Evolutionary conservation across 768 basidiomycete genomes (phyloP), one percentile per base, ranked within the genome.

Genomic region (Mycena leptocephala): DNA sequence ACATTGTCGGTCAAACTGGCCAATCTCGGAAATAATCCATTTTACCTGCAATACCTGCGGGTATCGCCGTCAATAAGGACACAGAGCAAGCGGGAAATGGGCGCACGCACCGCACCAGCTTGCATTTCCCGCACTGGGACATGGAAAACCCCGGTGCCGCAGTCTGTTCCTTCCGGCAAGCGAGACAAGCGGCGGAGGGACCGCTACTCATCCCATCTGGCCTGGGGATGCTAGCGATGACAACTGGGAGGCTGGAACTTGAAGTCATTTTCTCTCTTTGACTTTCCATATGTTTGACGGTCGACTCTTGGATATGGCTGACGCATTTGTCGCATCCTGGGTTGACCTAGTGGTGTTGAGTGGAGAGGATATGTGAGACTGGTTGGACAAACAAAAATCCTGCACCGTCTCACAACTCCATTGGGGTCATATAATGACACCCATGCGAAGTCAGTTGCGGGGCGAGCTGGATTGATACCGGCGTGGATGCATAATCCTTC

Each of bases 41-140:
- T 24, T 18, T 68, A 69, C 67, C 67, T 69, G 67, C 55, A 69
- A 48, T 69, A 69, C n/a, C 67, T 69, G 55, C 67, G 11, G 30
- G 32, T 33, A 30, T 56, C 43, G 46, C 64, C 39, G 24, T 30
- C 28, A 48, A 51, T 28, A 56, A 51, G 32, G 28, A 58, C 16
- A 3, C n/a, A 30, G 6, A 20, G 58, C 16, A 26, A 56, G 0
- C 26, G 39, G 2, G 26, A 53, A 55, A 48, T n/a, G 26, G 24
- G 39, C 37, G 7, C 7, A 58, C 67, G 28, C 11, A 69, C 67
- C 67, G 35, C 10, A 58, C 67, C 9, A 69, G 39, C 55, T 69
- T 69, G 67, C 67, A 69, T 58, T 58, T 56, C 39, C 22, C 67
- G 26, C 66, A 68, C 20, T 32, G 66, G 16, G 46, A 68, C 66